Evolutionary conservation across 495 filamentous ascomycete genomes (phyloP).

Genomic region (Lophiotrema nucula): DNA sequence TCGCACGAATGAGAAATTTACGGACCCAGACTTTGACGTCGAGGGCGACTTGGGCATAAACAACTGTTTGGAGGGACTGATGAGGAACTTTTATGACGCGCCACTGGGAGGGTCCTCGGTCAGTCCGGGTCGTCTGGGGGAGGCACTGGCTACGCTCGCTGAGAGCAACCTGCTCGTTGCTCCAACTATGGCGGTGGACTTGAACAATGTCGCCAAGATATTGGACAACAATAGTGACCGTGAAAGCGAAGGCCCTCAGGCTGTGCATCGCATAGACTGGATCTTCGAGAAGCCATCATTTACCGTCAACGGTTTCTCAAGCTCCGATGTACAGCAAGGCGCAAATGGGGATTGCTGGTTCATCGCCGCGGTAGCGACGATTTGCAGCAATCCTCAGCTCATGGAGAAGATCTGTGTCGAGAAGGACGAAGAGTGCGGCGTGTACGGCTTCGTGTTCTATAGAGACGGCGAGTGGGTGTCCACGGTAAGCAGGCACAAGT

Average conservation of each 20-base stretch:
- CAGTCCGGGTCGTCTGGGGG: background rate
- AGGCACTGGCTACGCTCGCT: constrained; percentile 16
- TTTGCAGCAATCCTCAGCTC: constrained; percentile 73
- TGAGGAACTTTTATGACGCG: constrained; percentile 8
- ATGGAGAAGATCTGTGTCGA: constrained; percentile 84
- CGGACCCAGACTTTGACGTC: constrained; percentile 84
- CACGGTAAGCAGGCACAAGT: too few relatives aligned
- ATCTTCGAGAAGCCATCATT: constrained; percentile 33
- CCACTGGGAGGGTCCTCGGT: background rate
- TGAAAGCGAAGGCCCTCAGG: constrained; percentile 14
- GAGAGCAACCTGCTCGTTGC: constrained; percentile 19
- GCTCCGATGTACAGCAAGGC: constrained; percentile 70
- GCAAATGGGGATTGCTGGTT: constrained; percentile 88
- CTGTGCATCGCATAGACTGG: constrained; percentile 30
- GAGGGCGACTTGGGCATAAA: constrained; percentile 55
- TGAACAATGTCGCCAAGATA: constrained; percentile 50
- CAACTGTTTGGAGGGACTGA: constrained; percentile 28
- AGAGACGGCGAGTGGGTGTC: constrained; percentile 89
- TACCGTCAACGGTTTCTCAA: constrained; percentile 30
- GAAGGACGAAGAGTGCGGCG: constrained; percentile 72
- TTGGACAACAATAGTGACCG: constrained; percentile 23
- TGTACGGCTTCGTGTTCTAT: constrained; percentile 93
- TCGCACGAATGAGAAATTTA: constrained; percentile 84
- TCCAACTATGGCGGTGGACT: constrained; percentile 60
- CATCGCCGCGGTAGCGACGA: constrained; percentile 78